phyloP scores from a whole-genome alignment of 2,329 filamentous ascomycete species.

The Trichoderma koningii region DNA sequence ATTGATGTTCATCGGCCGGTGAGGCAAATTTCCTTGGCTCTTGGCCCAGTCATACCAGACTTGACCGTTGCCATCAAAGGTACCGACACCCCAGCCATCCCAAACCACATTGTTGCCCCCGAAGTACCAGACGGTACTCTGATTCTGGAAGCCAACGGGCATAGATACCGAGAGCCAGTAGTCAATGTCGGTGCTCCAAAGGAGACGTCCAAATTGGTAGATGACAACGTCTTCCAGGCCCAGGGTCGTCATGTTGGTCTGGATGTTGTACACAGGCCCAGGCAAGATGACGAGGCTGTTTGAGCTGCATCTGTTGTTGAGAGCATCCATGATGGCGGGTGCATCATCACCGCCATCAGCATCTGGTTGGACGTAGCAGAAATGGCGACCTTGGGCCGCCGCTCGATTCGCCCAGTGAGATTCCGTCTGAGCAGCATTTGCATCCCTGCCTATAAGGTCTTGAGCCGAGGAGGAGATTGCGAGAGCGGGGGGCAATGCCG shows the following conservation, averaged over 20 bases:
- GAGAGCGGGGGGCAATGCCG: slow-evolving; percentile 10
- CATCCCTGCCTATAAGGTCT: not conserved
- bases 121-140: slow-evolving; percentile 56
- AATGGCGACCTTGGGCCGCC: slow-evolving; percentile 30
- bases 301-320: slow-evolving; percentile 37
- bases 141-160: slow-evolving; percentile 57
- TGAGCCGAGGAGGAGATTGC: slow-evolving; percentile 6
- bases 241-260: slow-evolving; percentile 41
- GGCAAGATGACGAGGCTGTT: slow-evolving; percentile 40
- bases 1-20: slow-evolving; percentile 56
- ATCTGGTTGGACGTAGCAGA: slow-evolving; percentile 38
- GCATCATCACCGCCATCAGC: slow-evolving; percentile 38
- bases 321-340: slow-evolving; percentile 37
- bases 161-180: slow-evolving; percentile 57
- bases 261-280: slow-evolving; percentile 41
- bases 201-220: slow-evolving; percentile 44
- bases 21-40: slow-evolving; percentile 48
- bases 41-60: slow-evolving; percentile 58
- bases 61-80: slow-evolving; percentile 61
- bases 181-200: slow-evolving; percentile 49
- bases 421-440: not conserved
- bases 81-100: slow-evolving; percentile 54
- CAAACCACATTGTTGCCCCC: slow-evolving; percentile 55
- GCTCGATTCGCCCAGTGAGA: slow-evolving; percentile 28
- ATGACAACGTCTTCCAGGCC: slow-evolving; percentile 45